Percentiles rank a stretch among this genome's conserved stretches.
phyloP scores from a whole-genome alignment of 805 yeast genomes.

The Metschnikowia amazonensis region DNA sequence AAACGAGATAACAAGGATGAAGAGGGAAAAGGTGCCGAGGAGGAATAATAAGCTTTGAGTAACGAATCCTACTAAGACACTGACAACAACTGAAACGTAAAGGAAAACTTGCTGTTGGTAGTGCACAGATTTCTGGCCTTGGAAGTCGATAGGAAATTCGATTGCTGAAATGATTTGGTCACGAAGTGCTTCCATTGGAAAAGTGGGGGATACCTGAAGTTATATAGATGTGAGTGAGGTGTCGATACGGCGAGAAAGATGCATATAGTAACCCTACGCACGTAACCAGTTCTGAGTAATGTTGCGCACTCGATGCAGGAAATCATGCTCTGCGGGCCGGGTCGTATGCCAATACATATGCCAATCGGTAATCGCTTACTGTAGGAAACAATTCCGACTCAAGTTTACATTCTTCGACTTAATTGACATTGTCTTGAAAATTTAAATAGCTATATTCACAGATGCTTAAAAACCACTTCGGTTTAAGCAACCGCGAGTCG shows the following conservation, averaged over 20 bases:
- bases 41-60: constrained; percentile 42
- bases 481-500: background rate
- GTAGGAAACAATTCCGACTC: too few relatives aligned
- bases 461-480: background rate
- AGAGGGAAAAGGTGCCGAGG: constrained; percentile 35
- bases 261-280: constrained; percentile 5
- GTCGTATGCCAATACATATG: background rate
- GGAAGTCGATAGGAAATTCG: constrained; percentile 46
- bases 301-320: constrained; percentile 1
- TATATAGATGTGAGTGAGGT: background rate
- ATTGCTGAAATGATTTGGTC: constrained; percentile 12
- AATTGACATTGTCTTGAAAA: background rate
- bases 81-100: constrained; percentile 26
- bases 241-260: constrained; percentile 8
- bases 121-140: constrained; percentile 49
- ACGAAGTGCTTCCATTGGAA: constrained; percentile 17
- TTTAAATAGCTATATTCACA: background rate
- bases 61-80: constrained; percentile 47
- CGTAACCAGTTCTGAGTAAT: background rate
- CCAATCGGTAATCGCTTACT: too few relatives aligned
- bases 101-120: constrained; percentile 23
- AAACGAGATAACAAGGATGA: constrained; percentile 28
- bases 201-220: constrained; percentile 3
- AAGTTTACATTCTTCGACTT: too few relatives aligned
- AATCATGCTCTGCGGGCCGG: background rate